Percentiles rank a stretch among this genome's conserved stretches.
Conservation (phyloP, 2,329 filamentous ascomycete genomes). For the Aspergillus flavus region DNA sequence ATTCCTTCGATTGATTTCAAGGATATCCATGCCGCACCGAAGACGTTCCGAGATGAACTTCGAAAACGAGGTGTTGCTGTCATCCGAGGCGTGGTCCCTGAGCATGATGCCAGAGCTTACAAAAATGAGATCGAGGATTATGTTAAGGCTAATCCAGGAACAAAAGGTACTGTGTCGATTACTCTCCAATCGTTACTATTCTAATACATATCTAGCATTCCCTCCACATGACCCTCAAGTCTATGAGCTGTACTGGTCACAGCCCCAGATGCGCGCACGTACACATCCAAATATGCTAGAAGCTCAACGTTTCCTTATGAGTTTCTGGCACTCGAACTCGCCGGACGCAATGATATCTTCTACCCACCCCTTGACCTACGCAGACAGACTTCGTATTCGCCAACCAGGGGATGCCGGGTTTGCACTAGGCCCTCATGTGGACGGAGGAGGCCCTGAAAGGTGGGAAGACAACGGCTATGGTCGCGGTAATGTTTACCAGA, state of each 20-base stretch:
- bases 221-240: not conserved
- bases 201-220: not conserved
- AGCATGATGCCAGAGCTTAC: not conserved
- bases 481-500: not conserved
- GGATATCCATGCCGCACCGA: not conserved
- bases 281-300: conserved; percentile 19
- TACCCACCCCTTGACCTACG: not conserved
- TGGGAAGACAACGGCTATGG: conserved; percentile 67
- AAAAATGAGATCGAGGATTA: not conserved
- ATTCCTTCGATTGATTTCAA: not conserved
- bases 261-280: conserved; percentile 15
- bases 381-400: conserved; percentile 67
- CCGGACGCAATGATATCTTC: not conserved
- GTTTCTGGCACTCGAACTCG: not conserved
- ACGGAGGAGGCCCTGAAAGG: conserved; percentile 71
- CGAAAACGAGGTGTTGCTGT: not conserved
- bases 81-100: not conserved
- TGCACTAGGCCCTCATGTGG: conserved; percentile 68
- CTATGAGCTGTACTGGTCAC: conserved; percentile 18
- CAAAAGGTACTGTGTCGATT: not conserved
- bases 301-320: conserved; percentile 9
- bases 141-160: not conserved
- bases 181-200: not conserved
- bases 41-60: not conserved
- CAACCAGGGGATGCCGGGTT: conserved; percentile 68